phyloP scores from a whole-genome alignment of 148 eudicot genomes.

The Tetragonia tetragonoides region DNA sequence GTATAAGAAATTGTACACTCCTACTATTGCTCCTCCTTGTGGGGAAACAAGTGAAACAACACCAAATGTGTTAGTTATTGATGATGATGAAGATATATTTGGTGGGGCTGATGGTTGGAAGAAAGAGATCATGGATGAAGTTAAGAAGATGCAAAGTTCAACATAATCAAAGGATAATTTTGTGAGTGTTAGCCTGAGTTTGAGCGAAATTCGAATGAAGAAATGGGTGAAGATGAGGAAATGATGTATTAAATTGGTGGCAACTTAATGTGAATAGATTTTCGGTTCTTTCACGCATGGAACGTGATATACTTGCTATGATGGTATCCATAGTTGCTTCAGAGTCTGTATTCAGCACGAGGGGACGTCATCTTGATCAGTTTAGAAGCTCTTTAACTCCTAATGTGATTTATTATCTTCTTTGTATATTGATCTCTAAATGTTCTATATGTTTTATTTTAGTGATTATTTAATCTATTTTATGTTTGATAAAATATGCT shows the following conservation, averaged over 20 bases:
- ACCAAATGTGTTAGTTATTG: not conserved
- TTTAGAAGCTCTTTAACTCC: not conserved
- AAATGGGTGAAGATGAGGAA: not conserved
- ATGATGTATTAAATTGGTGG: not conserved
- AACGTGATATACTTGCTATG: conserved; percentile 1
- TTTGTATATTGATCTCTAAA: too few species aligned
- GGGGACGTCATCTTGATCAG: not conserved
- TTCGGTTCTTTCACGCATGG: conserved; percentile 7
- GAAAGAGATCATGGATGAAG: not conserved
- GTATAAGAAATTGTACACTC: conserved; percentile 2
- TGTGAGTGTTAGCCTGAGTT: not conserved
- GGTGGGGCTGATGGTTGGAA: not conserved
- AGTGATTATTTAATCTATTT: too few species aligned
- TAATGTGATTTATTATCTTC: not conserved
- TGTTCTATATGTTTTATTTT: too few species aligned
- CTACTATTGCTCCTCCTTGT: not conserved
- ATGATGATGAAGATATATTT: not conserved
- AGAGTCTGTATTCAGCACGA: not conserved
- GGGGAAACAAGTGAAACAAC: not conserved
- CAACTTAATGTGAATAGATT: not conserved
- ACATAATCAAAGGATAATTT: not conserved
- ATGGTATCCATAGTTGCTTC: not conserved
- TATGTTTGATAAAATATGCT: too few species aligned
- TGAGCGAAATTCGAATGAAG: conserved; percentile 4
- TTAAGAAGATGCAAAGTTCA: too few species aligned